These are phyloP conservation scores for Cucurbita pepo DNA, from an alignment of 306 rosid genomes.

Conservation along the genomic window DNA sequence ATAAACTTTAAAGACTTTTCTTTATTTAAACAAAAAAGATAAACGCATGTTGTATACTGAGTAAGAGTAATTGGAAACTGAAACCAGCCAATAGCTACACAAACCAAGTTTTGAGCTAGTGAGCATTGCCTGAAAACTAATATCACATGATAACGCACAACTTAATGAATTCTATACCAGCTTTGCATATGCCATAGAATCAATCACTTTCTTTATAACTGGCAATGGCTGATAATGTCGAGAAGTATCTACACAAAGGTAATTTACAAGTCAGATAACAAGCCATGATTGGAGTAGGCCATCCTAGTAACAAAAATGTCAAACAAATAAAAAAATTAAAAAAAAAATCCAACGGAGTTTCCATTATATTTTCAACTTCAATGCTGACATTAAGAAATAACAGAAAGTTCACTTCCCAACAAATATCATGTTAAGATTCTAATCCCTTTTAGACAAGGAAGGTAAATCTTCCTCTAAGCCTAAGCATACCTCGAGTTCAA, in stretches of 20 bases:
- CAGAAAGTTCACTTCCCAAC: background rate
- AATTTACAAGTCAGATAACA: background rate
- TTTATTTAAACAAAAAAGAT: background rate
- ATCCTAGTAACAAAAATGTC: background rate
- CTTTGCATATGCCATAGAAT: slow-evolving; percentile 29
- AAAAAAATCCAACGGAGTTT: background rate
- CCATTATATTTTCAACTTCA: background rate
- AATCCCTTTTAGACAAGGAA: background rate
- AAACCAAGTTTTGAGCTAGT: background rate
- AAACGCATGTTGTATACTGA: background rate
- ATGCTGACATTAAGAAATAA: background rate
- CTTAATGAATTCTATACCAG: slow-evolving; percentile 12
- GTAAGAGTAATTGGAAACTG: background rate
- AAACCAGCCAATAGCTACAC: background rate
- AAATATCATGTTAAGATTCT: background rate
- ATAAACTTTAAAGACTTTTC: background rate
- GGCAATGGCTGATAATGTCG: slow-evolving; percentile 31
- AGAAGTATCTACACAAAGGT: slow-evolving; percentile 20
- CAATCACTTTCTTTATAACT: slow-evolving; percentile 27
- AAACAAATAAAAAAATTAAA: background rate
- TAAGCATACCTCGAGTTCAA: background rate
- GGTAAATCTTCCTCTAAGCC: background rate
- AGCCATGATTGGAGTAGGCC: background rate
- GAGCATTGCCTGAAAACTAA: background rate
- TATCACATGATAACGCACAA: background rate